Evolutionary conservation across 257 asterid genomes (phyloP), one percentile per base, ranked within the genome.

Genomic region (Coffea eugenioides): DNA sequence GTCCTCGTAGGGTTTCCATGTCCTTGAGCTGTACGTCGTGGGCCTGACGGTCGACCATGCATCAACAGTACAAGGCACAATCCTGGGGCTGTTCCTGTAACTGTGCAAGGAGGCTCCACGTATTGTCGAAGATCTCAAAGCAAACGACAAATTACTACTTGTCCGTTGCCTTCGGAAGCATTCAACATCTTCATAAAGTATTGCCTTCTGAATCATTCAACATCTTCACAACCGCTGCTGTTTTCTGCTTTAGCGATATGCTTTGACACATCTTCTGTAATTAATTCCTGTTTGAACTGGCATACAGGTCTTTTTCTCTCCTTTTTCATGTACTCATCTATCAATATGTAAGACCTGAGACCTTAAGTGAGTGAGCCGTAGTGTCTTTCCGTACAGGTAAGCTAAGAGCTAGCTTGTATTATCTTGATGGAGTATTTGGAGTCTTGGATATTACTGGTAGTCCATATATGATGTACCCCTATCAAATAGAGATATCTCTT

Each of bases 11-110:
- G 80, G 71, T 77, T 77, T 66, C 73, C 74, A 64, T 68, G 84
- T 84, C 90, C 84, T 89, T 69, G 88, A 84, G 90, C 11, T 85
- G 83, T 84, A 83, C 83, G 84, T 85, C 77, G 64, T 9, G 68
- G 56, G 67, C 68, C 68, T 82, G 84, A 21, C 43, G 74, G 43
- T 34, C 48, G 25, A 34, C n/a, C 12, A 41, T 69, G 49, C 68
- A 62, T 8, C 15, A n/a, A n/a, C 12, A 0, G 51, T 34, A 23
- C 39, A 45, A 20, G 39, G 75, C 43, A 45, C 59, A 48, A 41
- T 9, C 61, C 31, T 13, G 41, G 21, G 66, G 82, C 64, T 59
- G 78, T 76, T 25, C 12, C 46, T 25, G 51, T 20, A 41, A 20
- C 52, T 27, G 62, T 18, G 27, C 34, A 54, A n/a, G 64, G 65